These are phyloP conservation scores for Triticum timopheevii DNA, from an alignment of 176 grass and related monocot genomes.

Conservation along the genomic window DNA sequence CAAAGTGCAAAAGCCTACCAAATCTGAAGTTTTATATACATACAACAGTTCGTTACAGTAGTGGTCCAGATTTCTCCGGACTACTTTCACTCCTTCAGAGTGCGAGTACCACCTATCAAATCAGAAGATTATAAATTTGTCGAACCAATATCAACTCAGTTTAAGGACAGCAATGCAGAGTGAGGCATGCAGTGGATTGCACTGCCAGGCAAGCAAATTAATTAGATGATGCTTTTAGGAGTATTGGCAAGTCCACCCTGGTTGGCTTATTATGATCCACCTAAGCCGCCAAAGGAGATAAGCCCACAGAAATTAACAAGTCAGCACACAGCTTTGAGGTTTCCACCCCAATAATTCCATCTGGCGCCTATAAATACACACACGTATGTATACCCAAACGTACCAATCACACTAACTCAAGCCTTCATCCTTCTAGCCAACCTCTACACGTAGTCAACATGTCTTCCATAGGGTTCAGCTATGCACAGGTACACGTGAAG, in stretches of 20 bases:
- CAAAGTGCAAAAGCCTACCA: not conserved
- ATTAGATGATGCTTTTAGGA: not conserved
- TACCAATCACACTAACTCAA: not conserved
- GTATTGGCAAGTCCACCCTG: not conserved
- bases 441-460: not conserved
- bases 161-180: conserved; percentile 1
- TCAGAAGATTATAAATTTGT: not conserved
- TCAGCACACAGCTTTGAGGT: not conserved
- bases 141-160: not conserved
- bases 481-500: conserved; percentile 36
- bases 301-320: conserved; percentile 13
- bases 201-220: not conserved
- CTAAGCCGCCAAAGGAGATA: conserved; percentile 4
- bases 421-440: not conserved
- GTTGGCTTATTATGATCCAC: not conserved
- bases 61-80: not conserved
- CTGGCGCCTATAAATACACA: conserved; percentile 25
- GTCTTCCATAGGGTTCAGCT: conserved; percentile 41
- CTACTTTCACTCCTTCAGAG: not conserved
- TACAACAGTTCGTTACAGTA: not conserved
- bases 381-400: not conserved
- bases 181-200: not conserved
- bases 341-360: not conserved
- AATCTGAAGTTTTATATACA: not conserved
- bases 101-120: not conserved